Evolutionary conservation across 2,329 filamentous ascomycete species (phyloP).

Genomic region (Aspergillus ruber): DNA sequence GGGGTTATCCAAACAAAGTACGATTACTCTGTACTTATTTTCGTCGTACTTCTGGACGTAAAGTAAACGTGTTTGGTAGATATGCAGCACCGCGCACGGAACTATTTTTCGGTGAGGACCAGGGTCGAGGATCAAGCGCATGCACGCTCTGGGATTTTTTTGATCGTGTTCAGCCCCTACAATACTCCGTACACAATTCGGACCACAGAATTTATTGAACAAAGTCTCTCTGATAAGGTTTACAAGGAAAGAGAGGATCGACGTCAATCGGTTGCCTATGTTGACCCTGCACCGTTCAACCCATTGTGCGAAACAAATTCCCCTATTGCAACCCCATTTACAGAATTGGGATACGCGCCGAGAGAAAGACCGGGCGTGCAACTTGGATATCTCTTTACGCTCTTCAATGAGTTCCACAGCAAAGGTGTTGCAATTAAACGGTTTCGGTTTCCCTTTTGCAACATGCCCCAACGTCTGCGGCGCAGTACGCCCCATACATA

Average conservation of each 20-base stretch:
- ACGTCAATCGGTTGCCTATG: neutral
- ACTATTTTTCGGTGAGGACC: neutral
- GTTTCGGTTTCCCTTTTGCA: slow-evolving; percentile 29
- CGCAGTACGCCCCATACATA: neutral
- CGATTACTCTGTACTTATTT: too few species aligned
- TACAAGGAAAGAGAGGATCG: neutral
- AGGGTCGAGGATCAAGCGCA: neutral
- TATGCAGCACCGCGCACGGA: neutral
- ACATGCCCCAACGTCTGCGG: slow-evolving; percentile 13
- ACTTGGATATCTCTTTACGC: slow-evolving; percentile 4
- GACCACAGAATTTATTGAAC: neutral
- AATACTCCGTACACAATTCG: neutral
- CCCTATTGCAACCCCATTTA: neutral
- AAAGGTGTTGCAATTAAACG: slow-evolving; percentile 28
- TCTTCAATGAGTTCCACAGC: slow-evolving; percentile 23
- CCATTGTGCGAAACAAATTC: neutral
- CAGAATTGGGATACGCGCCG: neutral
- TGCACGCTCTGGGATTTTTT: too few species aligned
- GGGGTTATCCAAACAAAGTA: neutral
- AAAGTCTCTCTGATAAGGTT: neutral
- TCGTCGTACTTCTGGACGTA: neutral
- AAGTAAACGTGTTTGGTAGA: neutral
- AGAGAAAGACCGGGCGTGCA: slow-evolving; percentile 1
- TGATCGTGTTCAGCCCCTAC: neutral
- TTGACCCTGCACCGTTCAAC: neutral